Base-by-base conservation (phyloP, 768 basidiomycete species). In the Kwoniella dendrophila region DNA sequence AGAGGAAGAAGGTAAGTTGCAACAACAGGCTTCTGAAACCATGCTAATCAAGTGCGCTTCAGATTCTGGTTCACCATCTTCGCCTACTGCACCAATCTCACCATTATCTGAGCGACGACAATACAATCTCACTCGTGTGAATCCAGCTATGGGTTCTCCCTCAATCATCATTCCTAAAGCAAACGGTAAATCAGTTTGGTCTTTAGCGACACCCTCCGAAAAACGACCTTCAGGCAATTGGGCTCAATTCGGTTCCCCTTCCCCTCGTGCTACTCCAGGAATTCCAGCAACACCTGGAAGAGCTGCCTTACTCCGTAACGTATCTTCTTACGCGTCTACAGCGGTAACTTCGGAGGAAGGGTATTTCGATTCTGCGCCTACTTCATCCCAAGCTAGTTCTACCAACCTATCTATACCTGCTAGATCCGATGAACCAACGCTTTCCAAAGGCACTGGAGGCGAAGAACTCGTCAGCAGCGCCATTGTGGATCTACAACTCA, bases 1-100 rank as follows among this genome's bases (percentile, higher is more conserved):
- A 12, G 74, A 75, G 48, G 73, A 75, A 58, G 74, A 72, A 26
- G 68, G 64, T 70, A 29, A 59, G 62, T 24, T 22, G 43, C 34
- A 18, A 12, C 43, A 33, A 44, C 26, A 27, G 30, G 22, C 22
- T 24, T 34, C 12, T 57, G 44, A 6, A 11, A 36, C 22, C 3
- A 26, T 49, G 12, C 18, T n/a, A 11, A n/a, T 11, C n/a, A 20
- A 22, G n/a, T 33, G 26, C 18, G 12, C 32, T n/a, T 32, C 56
- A 58, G 53, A 61, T 20, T 18, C 52, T 50, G 48, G 48, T 20
- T n/a, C 40, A 2, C 16, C 55, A 6, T 33, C 62, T 7, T 16
- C 58, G 10, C 27, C 4, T 29, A 38, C n/a, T 27, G n/a, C 22
- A 26, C 32, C 63, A 1, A 40, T 20, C 4, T 26, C 48, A 32